phyloP scores from a whole-genome alignment of 345 rosid genomes.

The Gossypium turneri region DNA sequence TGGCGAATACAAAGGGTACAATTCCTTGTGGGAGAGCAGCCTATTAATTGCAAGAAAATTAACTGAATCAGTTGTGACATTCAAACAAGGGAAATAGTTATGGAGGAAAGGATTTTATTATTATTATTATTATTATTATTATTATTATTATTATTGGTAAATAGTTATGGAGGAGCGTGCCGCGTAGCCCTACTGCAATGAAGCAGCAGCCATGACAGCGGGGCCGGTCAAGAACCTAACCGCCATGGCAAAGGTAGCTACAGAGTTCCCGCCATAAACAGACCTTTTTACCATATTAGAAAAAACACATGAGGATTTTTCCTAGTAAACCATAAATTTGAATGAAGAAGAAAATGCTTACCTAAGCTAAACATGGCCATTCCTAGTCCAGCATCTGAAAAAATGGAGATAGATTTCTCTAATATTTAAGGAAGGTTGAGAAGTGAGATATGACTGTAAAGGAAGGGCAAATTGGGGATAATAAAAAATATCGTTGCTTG shows the following conservation, averaged over 20 bases:
- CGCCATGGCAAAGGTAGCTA: conserved; percentile 82
- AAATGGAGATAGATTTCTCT: too few species aligned
- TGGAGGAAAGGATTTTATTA: not conserved
- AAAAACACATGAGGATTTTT: not conserved
- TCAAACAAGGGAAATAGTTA: not conserved
- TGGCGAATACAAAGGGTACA: conserved; percentile 88
- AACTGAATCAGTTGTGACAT: not conserved
- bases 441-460: not conserved
- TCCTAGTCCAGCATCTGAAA: too few species aligned
- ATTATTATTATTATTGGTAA: too few species aligned
- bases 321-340: not conserved
- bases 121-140: not conserved
- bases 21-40: conserved; percentile 88
- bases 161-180: conserved; percentile 45
- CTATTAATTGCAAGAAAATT: conserved; percentile 26
- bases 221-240: conserved; percentile 92
- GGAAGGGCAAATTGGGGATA: conserved; percentile 30
- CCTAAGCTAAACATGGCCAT: conserved; percentile 37
- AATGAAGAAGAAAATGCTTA: conserved; percentile 21
- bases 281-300: conserved; percentile 36
- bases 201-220: conserved; percentile 88
- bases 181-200: conserved; percentile 69
- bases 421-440: not conserved
- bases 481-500: conserved; percentile 32
- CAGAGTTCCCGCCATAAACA: conserved; percentile 94